Conservation (phyloP, 2,329 filamentous ascomycete species). For the Xylariomycetidae sp. region DNA sequence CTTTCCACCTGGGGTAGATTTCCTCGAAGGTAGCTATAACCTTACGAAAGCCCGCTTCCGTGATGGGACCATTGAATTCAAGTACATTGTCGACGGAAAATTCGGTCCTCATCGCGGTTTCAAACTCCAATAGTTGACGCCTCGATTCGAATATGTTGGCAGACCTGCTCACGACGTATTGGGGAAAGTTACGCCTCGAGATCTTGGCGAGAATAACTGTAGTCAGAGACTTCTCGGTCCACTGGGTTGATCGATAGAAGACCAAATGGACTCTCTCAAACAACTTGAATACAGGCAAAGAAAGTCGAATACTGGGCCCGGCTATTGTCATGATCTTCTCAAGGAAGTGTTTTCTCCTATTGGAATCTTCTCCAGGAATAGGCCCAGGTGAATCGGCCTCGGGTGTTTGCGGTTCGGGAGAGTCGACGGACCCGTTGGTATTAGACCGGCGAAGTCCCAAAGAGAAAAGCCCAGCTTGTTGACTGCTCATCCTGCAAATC, state of each 20-base stretch:
- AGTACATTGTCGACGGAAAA: constrained; percentile 76
- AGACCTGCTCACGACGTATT: constrained; percentile 86
- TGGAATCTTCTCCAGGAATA: constrained; percentile 38
- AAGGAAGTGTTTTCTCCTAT: constrained; percentile 70
- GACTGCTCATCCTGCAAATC: constrained; percentile 68
- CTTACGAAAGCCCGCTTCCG: constrained; percentile 58
- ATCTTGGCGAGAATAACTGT: constrained; percentile 93
- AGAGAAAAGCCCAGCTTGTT: constrained; percentile 71
- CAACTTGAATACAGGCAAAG: constrained; percentile 65
- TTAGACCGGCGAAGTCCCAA: constrained; percentile 61
- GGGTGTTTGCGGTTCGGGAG: constrained; percentile 38
- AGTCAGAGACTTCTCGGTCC: constrained; percentile 95
- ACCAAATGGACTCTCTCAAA: constrained; percentile 95
- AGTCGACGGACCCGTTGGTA: constrained; percentile 50
- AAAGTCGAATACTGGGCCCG: constrained; percentile 80
- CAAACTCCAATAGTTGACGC: constrained; percentile 75
- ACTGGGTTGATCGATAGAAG: constrained; percentile 92
- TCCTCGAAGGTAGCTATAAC: constrained; percentile 69
- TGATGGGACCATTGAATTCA: constrained; percentile 70
- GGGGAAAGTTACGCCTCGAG: constrained; percentile 78
- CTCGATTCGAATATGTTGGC: constrained; percentile 83
- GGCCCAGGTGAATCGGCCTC: constrained; percentile 26
- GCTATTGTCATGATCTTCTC: constrained; percentile 72
- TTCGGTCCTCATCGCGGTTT: constrained; percentile 78
- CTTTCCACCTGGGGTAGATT: constrained; percentile 77